These are phyloP conservation scores for Cryptosporidium parvum DNA, from an alignment of 169 alveolate species.

Conservation along the genomic window DNA sequence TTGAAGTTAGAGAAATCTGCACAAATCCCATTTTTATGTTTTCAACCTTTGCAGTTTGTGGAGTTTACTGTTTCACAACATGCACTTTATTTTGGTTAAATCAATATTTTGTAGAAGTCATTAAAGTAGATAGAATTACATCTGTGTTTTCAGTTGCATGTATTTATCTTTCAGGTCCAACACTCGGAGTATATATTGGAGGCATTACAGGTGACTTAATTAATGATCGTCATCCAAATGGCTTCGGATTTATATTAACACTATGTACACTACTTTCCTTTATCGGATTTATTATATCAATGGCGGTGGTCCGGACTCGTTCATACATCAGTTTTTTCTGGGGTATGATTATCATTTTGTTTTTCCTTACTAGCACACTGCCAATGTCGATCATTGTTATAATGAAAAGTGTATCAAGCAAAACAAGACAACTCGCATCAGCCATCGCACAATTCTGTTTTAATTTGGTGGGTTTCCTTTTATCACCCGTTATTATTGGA, in stretches of 20 bases:
- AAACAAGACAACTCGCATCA: constrained; percentile 53
- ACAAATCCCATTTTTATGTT: constrained; percentile 56
- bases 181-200: constrained; percentile 64
- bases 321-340: constrained; percentile 49
- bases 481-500: constrained; percentile 67
- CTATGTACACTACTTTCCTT: constrained; percentile 28
- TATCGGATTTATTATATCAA: constrained; percentile 41
- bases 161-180: constrained; percentile 63
- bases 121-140: constrained; percentile 37
- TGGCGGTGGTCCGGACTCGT: constrained; percentile 1
- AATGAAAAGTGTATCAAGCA: constrained; percentile 52
- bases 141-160: constrained; percentile 64
- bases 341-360: constrained; percentile 36
- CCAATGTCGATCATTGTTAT: constrained; percentile 63
- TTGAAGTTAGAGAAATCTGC: constrained; percentile 39
- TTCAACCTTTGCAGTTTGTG: constrained; percentile 63
- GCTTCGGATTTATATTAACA: constrained; percentile 57
- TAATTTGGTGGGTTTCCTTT: constrained; percentile 51
- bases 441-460: constrained; percentile 70
- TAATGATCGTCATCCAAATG: constrained; percentile 43
- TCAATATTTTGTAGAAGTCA: constrained; percentile 52
- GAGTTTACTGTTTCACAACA: constrained; percentile 56
- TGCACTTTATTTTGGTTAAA: constrained; percentile 64
- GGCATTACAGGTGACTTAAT: constrained; percentile 61
- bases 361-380: constrained; percentile 67